Base-by-base conservation (phyloP, 1,139 yeast species). In the Sugiyamaella novakii region DNA sequence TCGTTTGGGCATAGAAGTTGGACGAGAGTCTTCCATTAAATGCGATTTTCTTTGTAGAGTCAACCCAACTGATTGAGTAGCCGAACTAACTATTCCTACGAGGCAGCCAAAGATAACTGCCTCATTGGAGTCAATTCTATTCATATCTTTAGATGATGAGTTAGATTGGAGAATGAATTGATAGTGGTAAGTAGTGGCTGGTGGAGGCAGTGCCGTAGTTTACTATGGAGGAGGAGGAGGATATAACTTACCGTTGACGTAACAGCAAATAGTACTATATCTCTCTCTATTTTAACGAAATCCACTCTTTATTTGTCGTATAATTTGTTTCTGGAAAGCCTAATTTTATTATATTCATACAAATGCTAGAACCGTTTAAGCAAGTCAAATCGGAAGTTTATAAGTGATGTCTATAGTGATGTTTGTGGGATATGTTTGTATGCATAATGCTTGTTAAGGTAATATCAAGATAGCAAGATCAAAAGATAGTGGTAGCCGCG, bases 11-110 rank as follows among this genome's bases (percentile, higher is more conserved):
- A 59, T 46, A 34, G 54, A 59, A 5, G 59, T 61, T 30, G 65
- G 69, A 38, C 56, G 56, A 34, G 52, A 49, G 38, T 60, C 66
- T 46, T 62, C 66, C 49, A 59, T 49, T 22, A 62, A 66, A 61
- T 87, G 94, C 1, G 96, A 84, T 61, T 84, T 85, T 51, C 96
- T 74, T 65, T 89, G 96, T 38, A 88, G 73, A 1, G 95, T 86
- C 37, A 87, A 77, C 0, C 96, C 96, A 14, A 87, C 70, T 2
- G 95, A 84, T 67, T 88, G 96, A 29, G 84, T 76, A 1, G 91
- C 91, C 2, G 94, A 83, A 2, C 95, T 85, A 12, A 84, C 61
- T 15, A 88, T 78, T 5, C 94, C 96, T 30, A 84, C 91, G 4
- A 77, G 61, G 59, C 91, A 83, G 11, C 96, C 96, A 10, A 74